Conservation (phyloP, 2,329 filamentous ascomycete genomes). For the Epicoccum nigrum region DNA sequence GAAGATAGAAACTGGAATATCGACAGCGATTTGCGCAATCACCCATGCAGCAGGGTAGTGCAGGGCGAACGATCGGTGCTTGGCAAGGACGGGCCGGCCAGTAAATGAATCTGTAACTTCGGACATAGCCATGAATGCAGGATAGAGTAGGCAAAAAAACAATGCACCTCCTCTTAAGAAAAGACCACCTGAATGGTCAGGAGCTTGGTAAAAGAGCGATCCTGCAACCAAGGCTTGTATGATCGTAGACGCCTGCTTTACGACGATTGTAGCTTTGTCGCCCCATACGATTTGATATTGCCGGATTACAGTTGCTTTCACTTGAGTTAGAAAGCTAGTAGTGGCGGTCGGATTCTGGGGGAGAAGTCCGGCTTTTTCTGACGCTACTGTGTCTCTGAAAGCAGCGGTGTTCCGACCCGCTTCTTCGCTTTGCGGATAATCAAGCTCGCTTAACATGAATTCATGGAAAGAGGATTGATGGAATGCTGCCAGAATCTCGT, state of each 20-base stretch:
- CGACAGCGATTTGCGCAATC: slow-evolving; percentile 33
- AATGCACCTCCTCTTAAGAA: slow-evolving; percentile 68
- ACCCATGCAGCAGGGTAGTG: slow-evolving; percentile 52
- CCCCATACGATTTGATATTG: slow-evolving; percentile 71
- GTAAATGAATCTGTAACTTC: slow-evolving; percentile 66
- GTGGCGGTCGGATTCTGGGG: slow-evolving; percentile 50
- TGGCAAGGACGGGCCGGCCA: slow-evolving; percentile 68
- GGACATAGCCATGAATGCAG: slow-evolving; percentile 66
- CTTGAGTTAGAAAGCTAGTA: neutral
- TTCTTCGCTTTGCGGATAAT: slow-evolving; percentile 59
- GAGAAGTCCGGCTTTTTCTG: neutral
- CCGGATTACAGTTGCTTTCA: slow-evolving; percentile 41
- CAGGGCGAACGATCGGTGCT: slow-evolving; percentile 63
- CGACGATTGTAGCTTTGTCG: slow-evolving; percentile 66
- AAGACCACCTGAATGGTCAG: slow-evolving; percentile 62
- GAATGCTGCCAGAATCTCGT: neutral
- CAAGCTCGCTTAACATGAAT: slow-evolving; percentile 61
- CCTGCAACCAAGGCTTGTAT: slow-evolving; percentile 66
- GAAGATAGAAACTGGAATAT: slow-evolving; percentile 49
- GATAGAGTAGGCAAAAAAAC: slow-evolving; percentile 68
- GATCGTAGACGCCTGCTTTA: slow-evolving; percentile 65
- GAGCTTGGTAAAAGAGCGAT: slow-evolving; percentile 70
- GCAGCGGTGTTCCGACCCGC: slow-evolving; percentile 46
- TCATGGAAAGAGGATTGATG: neutral
- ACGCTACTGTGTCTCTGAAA: slow-evolving; percentile 49